phyloP scores from a whole-genome alignment of 495 filamentous ascomycete species.

The Annulohypoxylon moriforme region DNA sequence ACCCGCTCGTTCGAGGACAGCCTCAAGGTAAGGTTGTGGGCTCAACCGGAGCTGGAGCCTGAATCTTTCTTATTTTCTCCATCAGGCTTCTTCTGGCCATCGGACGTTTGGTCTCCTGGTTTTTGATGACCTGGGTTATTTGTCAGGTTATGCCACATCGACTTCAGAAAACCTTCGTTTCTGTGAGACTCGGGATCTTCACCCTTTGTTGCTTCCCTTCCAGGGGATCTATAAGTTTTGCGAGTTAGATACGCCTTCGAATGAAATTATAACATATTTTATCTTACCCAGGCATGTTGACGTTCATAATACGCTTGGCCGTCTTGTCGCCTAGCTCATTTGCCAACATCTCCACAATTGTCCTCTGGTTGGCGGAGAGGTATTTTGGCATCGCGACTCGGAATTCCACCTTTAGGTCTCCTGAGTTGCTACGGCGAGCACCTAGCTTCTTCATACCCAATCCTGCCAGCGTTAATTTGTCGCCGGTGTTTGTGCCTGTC shows the following conservation, averaged over 20 bases:
- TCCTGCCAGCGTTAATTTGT: constrained; percentile 84
- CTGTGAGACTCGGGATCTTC: constrained; percentile 64
- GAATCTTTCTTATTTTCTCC: constrained; percentile 71
- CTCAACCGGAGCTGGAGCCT: constrained; percentile 59
- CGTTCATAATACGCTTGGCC: constrained; percentile 89
- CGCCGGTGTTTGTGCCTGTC: constrained; percentile 91
- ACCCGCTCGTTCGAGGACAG: not conserved
- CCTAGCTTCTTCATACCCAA: constrained; percentile 91
- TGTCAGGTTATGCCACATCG: constrained; percentile 87
- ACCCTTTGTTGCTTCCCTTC: constrained; percentile 37
- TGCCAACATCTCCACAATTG: constrained; percentile 91
- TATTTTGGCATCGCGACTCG: constrained; percentile 96
- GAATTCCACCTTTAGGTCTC: constrained; percentile 93
- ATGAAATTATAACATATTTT: not conserved
- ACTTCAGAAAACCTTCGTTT: constrained; percentile 87
- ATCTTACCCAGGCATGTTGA: constrained; percentile 53
- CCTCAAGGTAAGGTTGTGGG: not conserved
- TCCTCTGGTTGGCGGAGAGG: constrained; percentile 86
- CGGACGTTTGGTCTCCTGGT: constrained; percentile 47
- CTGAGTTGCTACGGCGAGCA: constrained; percentile 64
- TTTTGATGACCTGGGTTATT: constrained; percentile 70
- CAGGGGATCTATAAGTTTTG: constrained; percentile 19
- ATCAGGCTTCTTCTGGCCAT: constrained; percentile 44
- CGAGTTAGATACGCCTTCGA: constrained; percentile 6
- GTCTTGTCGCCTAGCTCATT: constrained; percentile 93